Evolutionary conservation across 1,284 basidiomycete species (phyloP).

Genomic region (Sporisorium scitamineum): DNA sequence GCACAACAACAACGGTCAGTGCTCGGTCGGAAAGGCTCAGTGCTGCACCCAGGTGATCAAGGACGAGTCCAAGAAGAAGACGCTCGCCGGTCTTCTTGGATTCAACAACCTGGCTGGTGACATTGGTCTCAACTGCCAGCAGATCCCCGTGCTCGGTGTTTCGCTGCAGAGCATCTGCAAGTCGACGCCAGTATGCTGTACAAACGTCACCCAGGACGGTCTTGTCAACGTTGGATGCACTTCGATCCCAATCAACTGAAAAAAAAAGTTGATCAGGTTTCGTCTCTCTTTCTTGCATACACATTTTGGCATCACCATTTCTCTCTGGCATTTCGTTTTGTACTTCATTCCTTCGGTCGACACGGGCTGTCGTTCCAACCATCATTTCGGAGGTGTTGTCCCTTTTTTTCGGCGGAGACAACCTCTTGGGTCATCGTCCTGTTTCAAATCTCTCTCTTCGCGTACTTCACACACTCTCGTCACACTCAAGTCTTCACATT

Average conservation of each 20-base stretch:
- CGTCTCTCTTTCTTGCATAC: slow-evolving; percentile 4
- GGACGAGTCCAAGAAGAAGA: slow-evolving; percentile 54
- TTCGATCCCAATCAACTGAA: slow-evolving; percentile 58
- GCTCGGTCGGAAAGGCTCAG: slow-evolving; percentile 46
- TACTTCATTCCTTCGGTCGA: slow-evolving; percentile 10
- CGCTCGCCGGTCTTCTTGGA: slow-evolving; percentile 48
- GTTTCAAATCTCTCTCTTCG: slow-evolving; percentile 9
- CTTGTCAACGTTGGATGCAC: slow-evolving; percentile 60
- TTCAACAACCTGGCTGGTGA: slow-evolving; percentile 47
- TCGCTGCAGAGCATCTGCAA: slow-evolving; percentile 52
- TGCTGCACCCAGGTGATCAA: slow-evolving; percentile 56
- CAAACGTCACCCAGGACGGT: slow-evolving; percentile 55
- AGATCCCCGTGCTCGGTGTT: slow-evolving; percentile 48
- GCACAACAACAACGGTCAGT: slow-evolving; percentile 54
- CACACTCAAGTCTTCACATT: slow-evolving; percentile 12
- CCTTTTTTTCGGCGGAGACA: slow-evolving; percentile 11
- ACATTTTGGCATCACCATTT: slow-evolving; percentile 7
- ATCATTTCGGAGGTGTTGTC: slow-evolving; percentile 13
- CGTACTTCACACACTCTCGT: slow-evolving; percentile 18
- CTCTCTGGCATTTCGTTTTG: slow-evolving; percentile 15
- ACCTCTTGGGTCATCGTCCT: slow-evolving; percentile 23
- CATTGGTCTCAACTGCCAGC: slow-evolving; percentile 54
- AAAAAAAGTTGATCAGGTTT: background rate
- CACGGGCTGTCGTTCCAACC: slow-evolving; percentile 32
- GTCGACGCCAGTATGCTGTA: slow-evolving; percentile 52